Base-by-base conservation (phyloP, 768 basidiomycete genomes). In the Coprinopsis cinerea region DNA sequence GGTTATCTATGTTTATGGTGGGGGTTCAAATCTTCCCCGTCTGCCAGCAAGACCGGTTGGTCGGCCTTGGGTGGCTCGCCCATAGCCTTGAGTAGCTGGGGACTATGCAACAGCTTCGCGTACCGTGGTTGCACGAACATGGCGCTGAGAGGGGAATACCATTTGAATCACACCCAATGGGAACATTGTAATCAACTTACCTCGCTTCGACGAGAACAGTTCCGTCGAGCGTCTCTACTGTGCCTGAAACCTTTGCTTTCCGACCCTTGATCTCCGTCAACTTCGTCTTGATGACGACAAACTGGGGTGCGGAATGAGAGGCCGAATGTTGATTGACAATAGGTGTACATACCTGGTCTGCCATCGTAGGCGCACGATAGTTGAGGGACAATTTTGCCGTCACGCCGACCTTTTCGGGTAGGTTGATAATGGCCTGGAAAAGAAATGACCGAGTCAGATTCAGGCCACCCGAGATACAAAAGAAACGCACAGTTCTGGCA, bases 101-200 rank as follows among this genome's bases (percentile, higher is more conserved):
- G 68, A 30, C 76, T 75, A 55, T 82, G 80, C 23, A 96, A 72
- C 44, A 92, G 71, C 49, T 83, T 81, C 2, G 93, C 88, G 58
- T 94, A 92, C 51, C 81, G 82, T 1, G 94, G 94, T 59, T 97
- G 92, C 13, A 97, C 81, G 59, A 95, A 96, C 30, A 85, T 72
- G 0, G 80, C 88, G 0, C 89, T 91, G 60, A 11, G 30, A 32
- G n/a, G 15, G 46, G 5, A 37, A 24, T 47, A n/a, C n/a, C n/a
- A n/a, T n/a, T n/a, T n/a, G 0, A 22, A 2, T 1, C 30, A 34
- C 27, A 18, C 25, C 9, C 25, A 26, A 18, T 15, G 17, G 7
- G 51, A 40, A 11, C 15, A 40, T 5, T 18, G 3, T 53, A 43
- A 27, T 23, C 45, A 18, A 77, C 84, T 55, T 59, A 92, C 92